Conservation (phyloP, 306 rosid species). For the Inga laurina region DNA sequence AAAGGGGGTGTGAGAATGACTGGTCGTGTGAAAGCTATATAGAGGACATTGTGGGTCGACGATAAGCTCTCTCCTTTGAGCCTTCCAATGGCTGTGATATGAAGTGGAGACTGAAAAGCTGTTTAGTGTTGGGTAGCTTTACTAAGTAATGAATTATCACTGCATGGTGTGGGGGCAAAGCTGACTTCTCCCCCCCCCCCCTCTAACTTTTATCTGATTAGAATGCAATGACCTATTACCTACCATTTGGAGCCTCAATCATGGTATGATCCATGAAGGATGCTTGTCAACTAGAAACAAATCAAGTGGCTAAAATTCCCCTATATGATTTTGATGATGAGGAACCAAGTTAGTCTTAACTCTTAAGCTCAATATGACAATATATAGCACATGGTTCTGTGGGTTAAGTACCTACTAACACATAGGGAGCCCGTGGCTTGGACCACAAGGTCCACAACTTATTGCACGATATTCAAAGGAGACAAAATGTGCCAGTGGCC, state of each 20-base stretch:
- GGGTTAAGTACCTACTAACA: constrained; percentile 14
- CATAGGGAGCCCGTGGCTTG: constrained; percentile 23
- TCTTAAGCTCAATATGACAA: constrained; percentile 12
- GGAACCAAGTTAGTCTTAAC: constrained; percentile 9
- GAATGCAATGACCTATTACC: constrained; percentile 61
- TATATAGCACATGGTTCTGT: constrained; percentile 32
- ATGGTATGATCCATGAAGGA: constrained; percentile 41
- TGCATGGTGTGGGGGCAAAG: constrained; percentile 56
- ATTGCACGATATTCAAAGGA: constrained; percentile 30
- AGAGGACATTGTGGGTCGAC: constrained; percentile 37
- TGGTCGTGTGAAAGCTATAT: constrained; percentile 9
- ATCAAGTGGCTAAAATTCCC: constrained; percentile 35
- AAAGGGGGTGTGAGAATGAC: constrained; percentile 48
- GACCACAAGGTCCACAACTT: constrained; percentile 44
- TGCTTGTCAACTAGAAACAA: constrained; percentile 37
- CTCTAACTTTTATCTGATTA: constrained; percentile 34
- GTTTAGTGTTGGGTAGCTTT: constrained; percentile 47
- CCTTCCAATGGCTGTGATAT: constrained; percentile 41
- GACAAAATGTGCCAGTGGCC: constrained; percentile 47
- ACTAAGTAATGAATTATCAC: constrained; percentile 39
- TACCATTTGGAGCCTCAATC: constrained; percentile 64
- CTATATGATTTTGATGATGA: constrained; percentile 25
- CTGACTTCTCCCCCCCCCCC: constrained; percentile 26
- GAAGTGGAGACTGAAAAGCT: constrained; percentile 55
- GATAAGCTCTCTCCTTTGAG: constrained; percentile 39